A percentile compares a stretch with the other conserved stretches of the same genome.
phyloP scores from a whole-genome alignment of 805 yeast genomes.

The Nakazawaea anatomiae region DNA sequence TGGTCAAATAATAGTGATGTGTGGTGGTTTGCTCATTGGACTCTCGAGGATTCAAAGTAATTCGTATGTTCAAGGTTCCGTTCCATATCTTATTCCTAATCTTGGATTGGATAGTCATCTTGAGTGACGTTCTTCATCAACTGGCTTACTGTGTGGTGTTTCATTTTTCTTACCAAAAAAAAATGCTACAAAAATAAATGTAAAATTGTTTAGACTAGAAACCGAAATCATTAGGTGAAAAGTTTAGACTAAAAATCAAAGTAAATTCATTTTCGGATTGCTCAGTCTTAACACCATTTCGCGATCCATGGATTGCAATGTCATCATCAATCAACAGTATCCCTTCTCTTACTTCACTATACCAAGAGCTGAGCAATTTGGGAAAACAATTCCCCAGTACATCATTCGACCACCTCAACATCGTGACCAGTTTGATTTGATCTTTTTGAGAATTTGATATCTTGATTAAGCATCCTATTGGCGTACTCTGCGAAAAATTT shows the following conservation, averaged over 20 bases:
- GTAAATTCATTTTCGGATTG: too few species aligned
- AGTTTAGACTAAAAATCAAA: too few species aligned
- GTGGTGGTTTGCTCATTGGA: conserved; percentile 15
- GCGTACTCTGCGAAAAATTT: neutral
- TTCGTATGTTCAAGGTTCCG: conserved; percentile 42
- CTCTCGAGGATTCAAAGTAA: conserved; percentile 23
- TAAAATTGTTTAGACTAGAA: too few species aligned
- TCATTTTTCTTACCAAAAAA: too few species aligned
- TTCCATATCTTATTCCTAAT: conserved; percentile 43
- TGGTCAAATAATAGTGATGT: conserved; percentile 14
- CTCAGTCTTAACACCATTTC: too few species aligned
- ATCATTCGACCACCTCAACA: neutral
- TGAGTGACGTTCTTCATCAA: too few species aligned
- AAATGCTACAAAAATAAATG: too few species aligned
- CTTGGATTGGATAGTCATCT: conserved; percentile 1
- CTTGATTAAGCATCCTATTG: neutral
- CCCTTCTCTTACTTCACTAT: too few species aligned
- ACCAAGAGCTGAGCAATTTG: neutral
- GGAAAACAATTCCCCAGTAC: neutral
- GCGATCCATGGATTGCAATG: too few species aligned
- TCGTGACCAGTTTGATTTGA: neutral
- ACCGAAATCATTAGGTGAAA: too few species aligned
- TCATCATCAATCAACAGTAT: too few species aligned
- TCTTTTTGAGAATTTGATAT: neutral
- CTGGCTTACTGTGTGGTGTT: too few species aligned